phyloP scores from a whole-genome alignment of 2,329 filamentous ascomycete species.

The Botrytis fabae region DNA sequence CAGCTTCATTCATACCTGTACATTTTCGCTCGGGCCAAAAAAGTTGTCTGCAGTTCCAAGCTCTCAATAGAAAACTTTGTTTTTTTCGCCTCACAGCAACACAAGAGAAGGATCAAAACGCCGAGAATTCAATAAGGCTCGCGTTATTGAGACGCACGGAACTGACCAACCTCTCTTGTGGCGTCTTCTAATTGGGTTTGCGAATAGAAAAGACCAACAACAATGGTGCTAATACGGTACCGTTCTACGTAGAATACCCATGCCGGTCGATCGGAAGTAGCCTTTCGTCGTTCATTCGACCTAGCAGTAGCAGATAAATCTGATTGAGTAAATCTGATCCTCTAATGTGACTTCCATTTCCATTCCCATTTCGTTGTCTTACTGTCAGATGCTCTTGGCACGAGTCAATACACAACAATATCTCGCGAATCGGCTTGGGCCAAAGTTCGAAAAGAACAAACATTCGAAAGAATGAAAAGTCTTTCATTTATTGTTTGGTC shows the following conservation, averaged over 20 bases:
- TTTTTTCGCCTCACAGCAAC: background rate
- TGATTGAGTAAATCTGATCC: background rate
- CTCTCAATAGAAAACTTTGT: background rate
- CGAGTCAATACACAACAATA: conserved; percentile 7
- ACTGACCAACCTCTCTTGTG: conserved; percentile 1
- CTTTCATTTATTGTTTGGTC: background rate
- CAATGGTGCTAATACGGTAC: background rate
- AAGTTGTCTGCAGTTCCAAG: background rate
- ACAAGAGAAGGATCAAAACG: background rate
- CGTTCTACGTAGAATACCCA: background rate
- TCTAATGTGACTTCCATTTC: background rate
- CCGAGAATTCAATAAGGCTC: background rate
- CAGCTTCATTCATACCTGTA: background rate
- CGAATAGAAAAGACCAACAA: background rate
- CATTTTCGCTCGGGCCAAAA: background rate
- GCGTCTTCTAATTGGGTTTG: background rate
- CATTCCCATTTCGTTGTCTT: background rate
- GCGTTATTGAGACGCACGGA: background rate
- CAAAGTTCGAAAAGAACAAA: background rate
- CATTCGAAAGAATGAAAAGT: background rate
- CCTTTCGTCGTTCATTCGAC: background rate
- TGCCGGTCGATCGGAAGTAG: background rate
- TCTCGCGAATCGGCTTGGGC: background rate
- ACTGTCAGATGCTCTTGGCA: conserved; percentile 21
- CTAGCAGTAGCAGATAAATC: background rate